Conservation (phyloP, 176 grass and related monocot species). For the Eragrostis nindensis region DNA sequence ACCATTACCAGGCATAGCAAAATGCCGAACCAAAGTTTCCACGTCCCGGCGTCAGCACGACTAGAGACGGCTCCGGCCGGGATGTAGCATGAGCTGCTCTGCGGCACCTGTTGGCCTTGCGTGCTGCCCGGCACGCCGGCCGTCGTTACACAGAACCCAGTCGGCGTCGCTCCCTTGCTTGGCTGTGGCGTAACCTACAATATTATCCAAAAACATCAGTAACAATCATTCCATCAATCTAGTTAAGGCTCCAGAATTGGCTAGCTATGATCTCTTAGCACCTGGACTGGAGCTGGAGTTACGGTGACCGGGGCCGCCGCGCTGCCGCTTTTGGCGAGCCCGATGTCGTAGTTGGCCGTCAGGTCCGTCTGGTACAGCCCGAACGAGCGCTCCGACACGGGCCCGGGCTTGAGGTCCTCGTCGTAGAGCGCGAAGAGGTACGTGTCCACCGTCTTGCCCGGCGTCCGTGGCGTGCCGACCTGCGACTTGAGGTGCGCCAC, state of each 20-base stretch:
- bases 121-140: constrained; percentile 38
- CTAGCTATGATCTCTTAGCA: neutral
- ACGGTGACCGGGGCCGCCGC: constrained; percentile 27
- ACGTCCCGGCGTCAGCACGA: too few relatives aligned
- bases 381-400: constrained; percentile 81
- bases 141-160: constrained; percentile 49
- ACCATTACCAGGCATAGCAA: constrained; percentile 26
- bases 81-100: constrained; percentile 42
- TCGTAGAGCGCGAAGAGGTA: constrained; percentile 99
- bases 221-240: constrained; percentile 1
- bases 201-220: neutral
- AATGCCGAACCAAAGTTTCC: constrained; percentile 36
- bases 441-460: constrained; percentile 83
- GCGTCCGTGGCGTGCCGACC: constrained; percentile 75
- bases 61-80: constrained; percentile 42
- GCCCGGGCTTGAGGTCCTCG: constrained; percentile 95
- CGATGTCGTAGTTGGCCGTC: constrained; percentile 77
- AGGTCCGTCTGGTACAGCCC: constrained; percentile 79
- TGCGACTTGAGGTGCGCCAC: constrained; percentile 74
- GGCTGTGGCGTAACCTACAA: constrained; percentile 36
- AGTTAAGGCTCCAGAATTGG: neutral
- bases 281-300: constrained; percentile 47
- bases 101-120: constrained; percentile 40
- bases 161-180: constrained; percentile 15
- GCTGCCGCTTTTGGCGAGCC: constrained; percentile 50